Base-by-base conservation (phyloP, 371 early-diverging fungal species). In the Circinella umbellata region DNA sequence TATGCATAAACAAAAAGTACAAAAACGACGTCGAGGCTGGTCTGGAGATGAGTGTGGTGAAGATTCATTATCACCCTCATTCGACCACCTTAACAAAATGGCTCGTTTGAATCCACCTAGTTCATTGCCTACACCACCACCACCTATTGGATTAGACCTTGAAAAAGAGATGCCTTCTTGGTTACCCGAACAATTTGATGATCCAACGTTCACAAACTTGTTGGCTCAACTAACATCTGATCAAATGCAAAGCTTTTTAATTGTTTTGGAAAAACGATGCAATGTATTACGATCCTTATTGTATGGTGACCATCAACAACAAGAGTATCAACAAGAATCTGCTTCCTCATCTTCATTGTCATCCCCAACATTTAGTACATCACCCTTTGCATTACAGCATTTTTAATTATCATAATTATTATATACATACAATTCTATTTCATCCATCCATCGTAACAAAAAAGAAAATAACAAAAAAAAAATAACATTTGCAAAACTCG, bases 1-100 rank as follows among this genome's bases (percentile, higher is more conserved):
- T n/a, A 88, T 92, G 89, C 86, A 87, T 65, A 86, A 88, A 62
- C 66, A 82, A 8, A 89, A 86, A 36, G 88, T 89, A 67, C 88
- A 90, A 61, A 82, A 89, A 61, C 84, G 92, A 49, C 83, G 86
- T 51, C 79, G 90, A 63, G 42, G 55, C 57, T 57, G 57, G 57
- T 57, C 57, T 14, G 35, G 49, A 38, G 60, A 64, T 46, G 53
- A 67, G 1, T 17, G 4, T 51, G 15, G 15, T 17, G 51, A 51
- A 51, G 51, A 51, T 17, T 8, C 14, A 51, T n/a, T n/a, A 15
- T 13, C 15, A 27, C 6, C 57, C 5, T 11, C 57, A 7, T 27
- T 27, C 2, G 57, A 57, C 8, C 14, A n/a, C 15, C 8, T 18
- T 7, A 34, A 57, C 35, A 57, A 57, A 14, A 57, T 57, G 57